phyloP scores from a whole-genome alignment of 1,284 basidiomycete genomes.

The Microbotryum saponariae region DNA sequence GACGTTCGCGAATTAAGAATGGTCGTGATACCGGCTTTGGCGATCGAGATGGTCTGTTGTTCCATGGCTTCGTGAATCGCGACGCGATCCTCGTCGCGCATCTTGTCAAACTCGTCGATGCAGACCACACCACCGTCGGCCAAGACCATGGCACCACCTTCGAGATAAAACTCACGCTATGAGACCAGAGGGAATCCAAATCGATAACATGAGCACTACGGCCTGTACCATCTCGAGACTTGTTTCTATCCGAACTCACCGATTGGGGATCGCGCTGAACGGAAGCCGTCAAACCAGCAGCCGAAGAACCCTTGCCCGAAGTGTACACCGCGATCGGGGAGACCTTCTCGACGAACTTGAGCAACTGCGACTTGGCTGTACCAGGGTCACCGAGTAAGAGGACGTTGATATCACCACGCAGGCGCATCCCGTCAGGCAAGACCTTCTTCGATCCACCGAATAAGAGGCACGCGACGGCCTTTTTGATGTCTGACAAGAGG shows the following conservation, averaged over 20 bases:
- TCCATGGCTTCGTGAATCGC: constrained; percentile 99
- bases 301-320: constrained; percentile 94
- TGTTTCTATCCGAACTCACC: constrained; percentile 46
- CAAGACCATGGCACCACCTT: constrained; percentile 98
- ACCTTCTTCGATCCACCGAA: constrained; percentile 99
- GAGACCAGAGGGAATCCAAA: neutral
- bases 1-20: constrained; percentile 93
- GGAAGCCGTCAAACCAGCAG: constrained; percentile 94
- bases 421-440: constrained; percentile 91
- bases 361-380: constrained; percentile 92
- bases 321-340: constrained; percentile 97
- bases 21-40: constrained; percentile 98
- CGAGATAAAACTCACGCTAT: constrained; percentile 94
- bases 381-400: constrained; percentile 93
- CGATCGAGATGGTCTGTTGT: constrained; percentile 98
- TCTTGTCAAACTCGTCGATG: constrained; percentile 99
- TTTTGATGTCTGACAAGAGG: constrained; percentile 78
- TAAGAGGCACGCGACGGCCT: constrained; percentile 86
- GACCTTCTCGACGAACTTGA: constrained; percentile 98
- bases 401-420: constrained; percentile 97
- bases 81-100: constrained; percentile 97
- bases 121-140: constrained; percentile 98
- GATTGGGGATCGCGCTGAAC: constrained; percentile 90
- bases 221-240: neutral
- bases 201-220: neutral